Base-by-base conservation (phyloP, 164 flowering plant genomes). In the Annona squamosa region DNA sequence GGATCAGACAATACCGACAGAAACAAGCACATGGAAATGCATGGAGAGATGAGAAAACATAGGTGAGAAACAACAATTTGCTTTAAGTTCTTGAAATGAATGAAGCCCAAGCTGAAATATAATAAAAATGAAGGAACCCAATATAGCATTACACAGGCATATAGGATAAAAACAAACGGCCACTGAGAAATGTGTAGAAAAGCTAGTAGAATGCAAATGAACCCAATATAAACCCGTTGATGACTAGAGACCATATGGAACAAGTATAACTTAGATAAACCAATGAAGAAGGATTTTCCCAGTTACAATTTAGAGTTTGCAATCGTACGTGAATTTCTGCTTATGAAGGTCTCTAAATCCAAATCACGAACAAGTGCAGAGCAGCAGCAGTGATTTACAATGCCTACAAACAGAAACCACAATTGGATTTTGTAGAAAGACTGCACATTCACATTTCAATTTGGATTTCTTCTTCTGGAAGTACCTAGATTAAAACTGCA, bases 21-120 rank as follows among this genome's bases (percentile, higher is more conserved):
- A 19, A 63, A 63, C 37, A n/a, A 63, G 37, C 19, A 19, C n/a
- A 63, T 43, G 18, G 46, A 6, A 52, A 43, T 52, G 16, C 59
- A 2, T 5, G 41, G 68, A 48, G 46, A 46, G 71, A 74, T 76
- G 47, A 57, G 18, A 19, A 69, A 63, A 73, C 57, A 75, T 63
- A 72, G 66, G 4, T 42, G 74, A 26, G 56, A 63, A 59, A 26
- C 16, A 46, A 46, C 44, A 37, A 4, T 48, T 5, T 48, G 44
- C 26, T 45, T 46, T 5, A 65, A 70, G 37, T 18, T 6, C 19
- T 16, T 26, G 63, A 63, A 69, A 77, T 65, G 47, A 52, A 72
- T 69, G 2, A 52, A 42, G 63, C 10, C 42, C 41, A 7, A 10
- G 19, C 4, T 63, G 43, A 63, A 5, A 63, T 26, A 37, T 26